Percentiles rank a stretch among this genome's conserved stretches.
Evolutionary conservation across 2,329 filamentous ascomycete genomes (phyloP).

Genomic region (Colletotrichum acutatum): DNA sequence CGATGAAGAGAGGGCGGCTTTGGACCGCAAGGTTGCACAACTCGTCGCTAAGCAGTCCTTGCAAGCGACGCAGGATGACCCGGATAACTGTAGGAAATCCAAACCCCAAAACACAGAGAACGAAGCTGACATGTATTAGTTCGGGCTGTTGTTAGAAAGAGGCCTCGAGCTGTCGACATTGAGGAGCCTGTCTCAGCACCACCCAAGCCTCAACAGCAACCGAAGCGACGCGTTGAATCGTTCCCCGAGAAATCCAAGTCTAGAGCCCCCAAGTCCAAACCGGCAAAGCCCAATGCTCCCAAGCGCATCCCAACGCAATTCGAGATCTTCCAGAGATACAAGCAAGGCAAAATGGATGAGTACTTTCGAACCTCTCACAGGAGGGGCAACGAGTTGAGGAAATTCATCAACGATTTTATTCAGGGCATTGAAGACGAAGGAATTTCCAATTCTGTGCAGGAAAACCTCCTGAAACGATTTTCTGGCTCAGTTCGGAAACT

Average conservation of each 20-base stretch:
- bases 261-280: not conserved
- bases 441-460: not conserved
- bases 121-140: not conserved
- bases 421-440: not conserved
- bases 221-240: not conserved
- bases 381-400: not conserved
- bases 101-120: not conserved
- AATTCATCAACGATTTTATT: conserved; percentile 1
- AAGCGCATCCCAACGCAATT: not conserved
- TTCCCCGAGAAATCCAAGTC: not conserved
- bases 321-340: not conserved
- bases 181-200: not conserved
- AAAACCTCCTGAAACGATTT: not conserved
- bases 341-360: not conserved
- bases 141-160: not conserved
- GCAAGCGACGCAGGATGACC: not conserved
- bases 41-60: not conserved
- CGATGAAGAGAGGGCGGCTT: not conserved
- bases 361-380: not conserved
- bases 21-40: conserved; percentile 3
- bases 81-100: not conserved
- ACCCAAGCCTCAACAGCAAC: not conserved
- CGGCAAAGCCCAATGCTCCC: not conserved
- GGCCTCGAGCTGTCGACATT: not conserved
- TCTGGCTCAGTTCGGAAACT: not conserved